Conservation (phyloP, 1,284 basidiomycete genomes). For the Mrakiaceae sp. region DNA sequence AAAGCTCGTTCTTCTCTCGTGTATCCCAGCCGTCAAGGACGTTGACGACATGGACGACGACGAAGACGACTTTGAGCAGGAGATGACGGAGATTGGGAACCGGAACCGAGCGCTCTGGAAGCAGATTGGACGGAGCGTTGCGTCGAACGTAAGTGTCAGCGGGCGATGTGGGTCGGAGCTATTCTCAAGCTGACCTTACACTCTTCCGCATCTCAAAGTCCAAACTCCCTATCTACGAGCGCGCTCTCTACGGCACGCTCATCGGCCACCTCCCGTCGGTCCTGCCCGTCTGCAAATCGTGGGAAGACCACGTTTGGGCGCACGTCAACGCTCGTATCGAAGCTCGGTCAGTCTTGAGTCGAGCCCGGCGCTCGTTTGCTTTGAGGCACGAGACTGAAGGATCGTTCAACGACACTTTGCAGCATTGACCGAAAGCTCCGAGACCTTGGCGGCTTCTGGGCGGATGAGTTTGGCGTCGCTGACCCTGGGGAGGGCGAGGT, state of each 20-base stretch:
- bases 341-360: constrained; percentile 27
- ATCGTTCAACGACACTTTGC: not conserved
- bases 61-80: not conserved
- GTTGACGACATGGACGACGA: not conserved
- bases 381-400: not conserved
- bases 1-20: not conserved
- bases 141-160: constrained; percentile 50
- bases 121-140: constrained; percentile 62
- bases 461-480: constrained; percentile 24
- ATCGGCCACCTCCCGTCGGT: constrained; percentile 72
- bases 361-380: not conserved
- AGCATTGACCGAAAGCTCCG: constrained; percentile 30
- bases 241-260: constrained; percentile 75
- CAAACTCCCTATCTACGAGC: constrained; percentile 59
- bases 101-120: constrained; percentile 62
- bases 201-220: constrained; percentile 38
- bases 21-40: not conserved
- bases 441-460: constrained; percentile 36
- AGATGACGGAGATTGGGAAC: constrained; percentile 12
- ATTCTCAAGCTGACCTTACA: not conserved
- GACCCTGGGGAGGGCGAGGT: constrained; percentile 26
- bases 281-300: constrained; percentile 63
- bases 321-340: constrained; percentile 77
- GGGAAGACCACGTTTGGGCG: constrained; percentile 94
- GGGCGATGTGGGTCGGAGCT: not conserved